These are phyloP conservation scores for Chaetomiaceae sp. DNA, from an alignment of 2,329 filamentous ascomycete genomes.

Conservation along the genomic window DNA sequence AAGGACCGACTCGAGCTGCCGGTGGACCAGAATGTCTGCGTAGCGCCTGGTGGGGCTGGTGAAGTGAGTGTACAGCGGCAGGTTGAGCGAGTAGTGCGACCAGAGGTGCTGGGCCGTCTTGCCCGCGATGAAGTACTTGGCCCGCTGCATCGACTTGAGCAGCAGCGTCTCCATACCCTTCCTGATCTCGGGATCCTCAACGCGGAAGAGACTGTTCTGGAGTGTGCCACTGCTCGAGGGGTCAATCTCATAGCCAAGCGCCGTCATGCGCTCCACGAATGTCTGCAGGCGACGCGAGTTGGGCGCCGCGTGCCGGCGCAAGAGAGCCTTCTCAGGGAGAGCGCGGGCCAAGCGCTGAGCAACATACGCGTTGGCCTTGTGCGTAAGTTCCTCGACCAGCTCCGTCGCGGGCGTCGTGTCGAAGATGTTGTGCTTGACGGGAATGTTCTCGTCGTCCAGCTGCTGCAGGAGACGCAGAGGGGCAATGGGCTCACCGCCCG, in stretches of 20 bases:
- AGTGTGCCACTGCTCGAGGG: conserved; percentile 82
- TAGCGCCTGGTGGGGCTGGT: conserved; percentile 93
- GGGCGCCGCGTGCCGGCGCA: conserved; percentile 80
- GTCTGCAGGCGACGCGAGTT: conserved; percentile 85
- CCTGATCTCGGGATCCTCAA: conserved; percentile 81
- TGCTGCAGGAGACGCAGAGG: conserved; percentile 87
- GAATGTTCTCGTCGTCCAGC: conserved; percentile 95
- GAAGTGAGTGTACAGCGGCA: conserved; percentile 95
- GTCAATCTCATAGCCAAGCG: conserved; percentile 86
- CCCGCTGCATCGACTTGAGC: conserved; percentile 91
- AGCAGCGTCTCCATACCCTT: conserved; percentile 98
- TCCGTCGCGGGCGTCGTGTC: conserved; percentile 85
- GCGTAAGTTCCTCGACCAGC: conserved; percentile 89
- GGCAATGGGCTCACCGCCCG: conserved; percentile 73
- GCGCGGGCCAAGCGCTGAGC: conserved; percentile 76
- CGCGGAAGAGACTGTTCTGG: conserved; percentile 91
- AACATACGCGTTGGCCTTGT: conserved; percentile 87
- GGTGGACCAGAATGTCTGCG: conserved; percentile 90
- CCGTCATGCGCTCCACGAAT: conserved; percentile 89
- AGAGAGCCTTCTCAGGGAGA: conserved; percentile 85
- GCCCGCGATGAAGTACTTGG: conserved; percentile 87
- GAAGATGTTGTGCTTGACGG: conserved; percentile 94
- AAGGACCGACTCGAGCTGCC: conserved; percentile 83
- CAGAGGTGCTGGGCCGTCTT: conserved; percentile 74
- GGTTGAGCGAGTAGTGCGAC: conserved; percentile 86